Conservation (phyloP, 2,329 filamentous ascomycete species). For the Polytolypa hystricis region DNA sequence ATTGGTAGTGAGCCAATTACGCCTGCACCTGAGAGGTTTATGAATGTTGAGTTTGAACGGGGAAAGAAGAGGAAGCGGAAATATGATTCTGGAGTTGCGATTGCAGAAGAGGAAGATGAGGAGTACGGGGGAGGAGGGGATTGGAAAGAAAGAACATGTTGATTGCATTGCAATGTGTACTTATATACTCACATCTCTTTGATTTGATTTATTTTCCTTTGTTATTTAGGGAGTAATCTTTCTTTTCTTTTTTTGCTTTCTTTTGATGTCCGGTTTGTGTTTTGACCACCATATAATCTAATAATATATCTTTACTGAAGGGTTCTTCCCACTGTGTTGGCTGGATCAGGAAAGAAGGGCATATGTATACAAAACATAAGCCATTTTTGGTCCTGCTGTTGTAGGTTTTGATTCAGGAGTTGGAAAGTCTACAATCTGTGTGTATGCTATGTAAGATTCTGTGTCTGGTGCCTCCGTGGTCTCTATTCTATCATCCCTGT, state of each 20-base stretch:
- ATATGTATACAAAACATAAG: too few species aligned
- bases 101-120: slow-evolving; percentile 24
- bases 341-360: too few species aligned
- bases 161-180: not conserved
- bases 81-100: slow-evolving; percentile 30
- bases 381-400: too few species aligned
- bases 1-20: slow-evolving; percentile 32
- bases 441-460: too few species aligned
- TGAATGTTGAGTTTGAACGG: slow-evolving; percentile 30
- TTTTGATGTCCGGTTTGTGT: too few species aligned
- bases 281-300: too few species aligned
- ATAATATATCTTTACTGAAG: too few species aligned
- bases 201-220: not conserved
- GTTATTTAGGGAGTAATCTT: not conserved
- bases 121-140: slow-evolving; percentile 8
- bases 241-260: not conserved
- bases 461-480: too few species aligned
- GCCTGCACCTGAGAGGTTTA: slow-evolving; percentile 32
- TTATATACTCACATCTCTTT: slow-evolving; percentile 1
- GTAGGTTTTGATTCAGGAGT: too few species aligned
- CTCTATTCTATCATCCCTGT: too few species aligned
- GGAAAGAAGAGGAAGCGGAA: slow-evolving; percentile 26
- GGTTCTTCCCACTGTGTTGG: too few species aligned
- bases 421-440: too few species aligned
- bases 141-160: not conserved